Evolutionary conservation across 2,329 filamentous ascomycete species (phyloP).

Genomic region (Dactylellina haptotyla): DNA sequence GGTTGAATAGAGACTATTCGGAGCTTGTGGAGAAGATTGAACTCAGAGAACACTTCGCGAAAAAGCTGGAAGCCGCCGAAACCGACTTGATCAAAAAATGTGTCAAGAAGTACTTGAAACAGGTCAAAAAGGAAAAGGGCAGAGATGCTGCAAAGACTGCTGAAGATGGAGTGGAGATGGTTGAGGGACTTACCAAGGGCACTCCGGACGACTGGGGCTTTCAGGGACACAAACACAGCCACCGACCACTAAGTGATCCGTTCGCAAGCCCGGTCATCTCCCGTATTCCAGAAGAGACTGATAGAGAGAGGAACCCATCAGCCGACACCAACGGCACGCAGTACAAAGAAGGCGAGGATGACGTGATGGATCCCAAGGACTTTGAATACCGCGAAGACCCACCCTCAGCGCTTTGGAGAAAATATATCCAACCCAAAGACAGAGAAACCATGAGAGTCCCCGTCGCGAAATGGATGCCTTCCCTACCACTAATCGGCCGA

Average conservation of each 20-base stretch:
- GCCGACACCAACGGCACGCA: conserved; percentile 4
- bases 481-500: conserved; percentile 80
- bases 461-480: conserved; percentile 76
- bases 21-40: conserved; percentile 85
- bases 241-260: conserved; percentile 34
- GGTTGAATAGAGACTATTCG: conserved; percentile 92
- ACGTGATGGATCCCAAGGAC: conserved; percentile 69
- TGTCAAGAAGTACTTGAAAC: conserved; percentile 80
- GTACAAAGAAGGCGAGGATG: conserved; percentile 62
- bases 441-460: conserved; percentile 85
- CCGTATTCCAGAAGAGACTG: conserved; percentile 29
- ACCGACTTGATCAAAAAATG: conserved; percentile 83
- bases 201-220: conserved; percentile 43
- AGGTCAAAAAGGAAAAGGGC: conserved; percentile 72
- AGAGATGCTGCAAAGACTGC: conserved; percentile 68
- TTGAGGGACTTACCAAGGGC: conserved; percentile 35
- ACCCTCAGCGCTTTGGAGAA: conserved; percentile 78
- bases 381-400: conserved; percentile 69
- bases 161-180: conserved; percentile 60
- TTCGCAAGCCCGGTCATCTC: conserved; percentile 31
- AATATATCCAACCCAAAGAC: conserved; percentile 81
- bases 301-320: conserved; percentile 57
- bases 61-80: conserved; percentile 79
- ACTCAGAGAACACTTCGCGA: conserved; percentile 75
- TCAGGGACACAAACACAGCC: conserved; percentile 38